Base-by-base conservation (phyloP, 2,329 filamentous ascomycete species). In the Didymosphaeria variabile region DNA sequence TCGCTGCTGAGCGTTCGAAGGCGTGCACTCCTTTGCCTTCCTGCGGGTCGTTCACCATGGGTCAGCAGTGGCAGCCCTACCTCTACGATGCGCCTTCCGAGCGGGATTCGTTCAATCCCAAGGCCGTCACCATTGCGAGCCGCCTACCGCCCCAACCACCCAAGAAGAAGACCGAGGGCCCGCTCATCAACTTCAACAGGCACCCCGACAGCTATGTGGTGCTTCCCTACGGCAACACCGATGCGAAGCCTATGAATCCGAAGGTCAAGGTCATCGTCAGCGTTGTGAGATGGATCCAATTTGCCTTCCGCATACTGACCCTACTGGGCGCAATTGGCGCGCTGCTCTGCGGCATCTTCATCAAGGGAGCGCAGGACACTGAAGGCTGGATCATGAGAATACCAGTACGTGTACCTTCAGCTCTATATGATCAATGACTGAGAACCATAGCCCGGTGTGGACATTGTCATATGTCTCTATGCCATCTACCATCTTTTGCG, bases 71-170 rank as follows among this genome's bases (percentile, higher is more conserved):
- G 72, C 86, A 86, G 78, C 92, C 92, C 58, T 95, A 90, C 81
- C 85, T 94, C 78, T 95, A 95, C 80, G 86, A 88, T 79, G 71
- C 85, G 65, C 62, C 72, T 29, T 53, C 50, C 1, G 64, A 73
- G 60, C 74, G 83, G 70, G 84, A 87, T 73, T 80, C 83, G n/a
- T 97, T 96, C 79, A 93, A 97, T 72, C 94, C 94, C 52, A 96
- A 94, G 78, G 91, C 91, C 61, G 86, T 93, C 52, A 94, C 93
- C 23, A 86, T 93, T 74, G 91, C 92, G 64, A 94, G 91, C 79
- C 91, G 87, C 83, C 82, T 88, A 72, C 86, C 87, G 13, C 86
- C 87, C 57, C 82, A 86, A 19, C 75, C 78, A 44, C 83, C 80
- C 29, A 89, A 85, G 72, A 84, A 87, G 45, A 90, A 91, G 83